phyloP scores from a whole-genome alignment of 176 grass and related monocot species.

The Oropetium thomaeum region DNA sequence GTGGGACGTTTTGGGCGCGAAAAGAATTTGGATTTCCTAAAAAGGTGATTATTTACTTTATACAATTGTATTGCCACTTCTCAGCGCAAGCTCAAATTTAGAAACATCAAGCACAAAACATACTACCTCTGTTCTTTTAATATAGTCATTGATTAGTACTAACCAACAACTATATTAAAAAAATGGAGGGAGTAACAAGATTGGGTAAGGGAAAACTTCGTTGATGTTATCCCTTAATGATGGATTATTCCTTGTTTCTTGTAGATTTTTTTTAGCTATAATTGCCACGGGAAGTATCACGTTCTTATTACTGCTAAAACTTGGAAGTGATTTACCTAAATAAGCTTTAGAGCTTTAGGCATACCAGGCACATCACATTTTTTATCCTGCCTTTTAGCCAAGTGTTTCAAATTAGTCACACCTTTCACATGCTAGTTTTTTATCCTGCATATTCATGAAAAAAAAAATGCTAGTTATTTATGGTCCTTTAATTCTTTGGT shows the following conservation, averaged over 20 bases:
- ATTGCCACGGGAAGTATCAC: conserved; percentile 6
- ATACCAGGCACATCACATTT: not conserved
- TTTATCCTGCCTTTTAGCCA: conserved; percentile 4
- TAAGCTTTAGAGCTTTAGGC: not conserved
- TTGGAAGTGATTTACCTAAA: conserved; percentile 5
- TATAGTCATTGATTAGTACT: no score
- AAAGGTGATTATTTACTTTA: conserved; percentile 51
- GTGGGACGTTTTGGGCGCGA: conserved; percentile 93
- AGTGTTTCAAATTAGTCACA: not conserved
- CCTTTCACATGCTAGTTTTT: conserved; percentile 12
- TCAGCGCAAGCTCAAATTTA: not conserved
- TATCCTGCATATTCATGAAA: no score
- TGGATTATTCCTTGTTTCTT: not conserved
- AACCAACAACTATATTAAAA: no score
- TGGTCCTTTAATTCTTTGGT: not conserved
- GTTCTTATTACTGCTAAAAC: conserved; percentile 23
- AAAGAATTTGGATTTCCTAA: conserved; percentile 98
- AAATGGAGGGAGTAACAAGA: no score
- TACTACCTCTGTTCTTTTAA: no score
- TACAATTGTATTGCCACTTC: not conserved
- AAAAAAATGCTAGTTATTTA: not conserved
- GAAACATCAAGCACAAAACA: not conserved
- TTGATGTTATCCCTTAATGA: not conserved
- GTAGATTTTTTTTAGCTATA: conserved; percentile 16
- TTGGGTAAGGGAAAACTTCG: not conserved